Evolutionary conservation across 495 filamentous ascomycete species (phyloP).

Genomic region (Podospora australis): DNA sequence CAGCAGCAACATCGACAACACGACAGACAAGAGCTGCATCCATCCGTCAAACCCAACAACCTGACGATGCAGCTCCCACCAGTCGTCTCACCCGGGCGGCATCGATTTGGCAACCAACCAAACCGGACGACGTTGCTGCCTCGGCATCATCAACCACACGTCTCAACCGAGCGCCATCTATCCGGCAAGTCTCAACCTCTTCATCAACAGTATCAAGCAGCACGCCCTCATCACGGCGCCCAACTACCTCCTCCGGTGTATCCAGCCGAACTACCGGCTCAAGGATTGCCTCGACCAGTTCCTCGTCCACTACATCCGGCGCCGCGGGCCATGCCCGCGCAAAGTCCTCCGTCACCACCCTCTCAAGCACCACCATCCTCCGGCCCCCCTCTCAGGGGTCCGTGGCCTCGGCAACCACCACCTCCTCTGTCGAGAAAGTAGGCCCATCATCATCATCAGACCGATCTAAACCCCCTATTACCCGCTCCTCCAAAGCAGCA

Average conservation of each 20-base stretch:
- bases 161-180: not conserved
- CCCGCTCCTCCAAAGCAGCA: slow-evolving; percentile 1
- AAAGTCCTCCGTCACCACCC: slow-evolving; percentile 36
- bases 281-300: no score
- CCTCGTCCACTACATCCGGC: slow-evolving; percentile 7
- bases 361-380: slow-evolving; percentile 37
- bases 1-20: not conserved
- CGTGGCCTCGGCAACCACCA: slow-evolving; percentile 19
- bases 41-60: not conserved
- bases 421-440: slow-evolving; percentile 17
- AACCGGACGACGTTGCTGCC: not conserved
- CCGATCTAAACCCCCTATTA: slow-evolving; percentile 13
- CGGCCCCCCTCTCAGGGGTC: slow-evolving; percentile 33
- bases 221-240: slow-evolving; percentile 3
- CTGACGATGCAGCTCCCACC: not conserved
- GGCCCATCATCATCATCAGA: no score
- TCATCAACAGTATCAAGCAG: slow-evolving; percentile 13
- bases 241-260: slow-evolving; percentile 21
- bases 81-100: not conserved
- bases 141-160: not conserved
- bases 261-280: slow-evolving; percentile 15
- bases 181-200: not conserved
- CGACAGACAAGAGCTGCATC: not conserved
- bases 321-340: slow-evolving; percentile 20
- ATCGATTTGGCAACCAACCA: not conserved